phyloP scores from a whole-genome alignment of 2,329 filamentous ascomycete genomes.

The Aspergillus floridensis region DNA sequence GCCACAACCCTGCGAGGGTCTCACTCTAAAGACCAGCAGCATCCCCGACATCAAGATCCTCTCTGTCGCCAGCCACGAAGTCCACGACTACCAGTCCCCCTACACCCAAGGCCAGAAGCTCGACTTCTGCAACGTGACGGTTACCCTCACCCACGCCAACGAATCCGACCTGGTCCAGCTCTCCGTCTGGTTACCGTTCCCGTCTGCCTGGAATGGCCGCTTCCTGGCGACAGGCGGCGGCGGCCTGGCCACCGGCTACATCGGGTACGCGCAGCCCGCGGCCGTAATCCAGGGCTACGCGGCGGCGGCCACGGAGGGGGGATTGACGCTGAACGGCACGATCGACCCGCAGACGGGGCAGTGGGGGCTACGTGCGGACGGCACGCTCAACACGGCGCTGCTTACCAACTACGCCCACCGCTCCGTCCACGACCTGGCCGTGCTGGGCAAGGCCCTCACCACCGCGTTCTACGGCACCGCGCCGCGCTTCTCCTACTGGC shows the following conservation, averaged over 20 bases:
- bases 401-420: conserved; percentile 3
- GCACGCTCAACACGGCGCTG: conserved; percentile 2
- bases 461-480: conserved; percentile 4
- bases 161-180: conserved; percentile 1
- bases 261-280: not conserved
- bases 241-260: conserved; percentile 5
- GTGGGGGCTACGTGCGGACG: not conserved
- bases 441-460: conserved; percentile 6
- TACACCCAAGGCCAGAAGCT: not conserved
- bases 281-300: conserved; percentile 3
- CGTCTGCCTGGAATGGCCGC: conserved; percentile 4
- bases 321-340: not conserved
- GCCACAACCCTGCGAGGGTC: not conserved
- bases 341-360: not conserved
- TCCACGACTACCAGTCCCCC: conserved; percentile 1
- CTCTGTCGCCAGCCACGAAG: not conserved
- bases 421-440: conserved; percentile 6
- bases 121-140: conserved; percentile 8
- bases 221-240: conserved; percentile 12
- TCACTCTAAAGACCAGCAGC: not conserved
- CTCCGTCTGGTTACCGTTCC: conserved; percentile 5
- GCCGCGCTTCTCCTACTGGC: conserved; percentile 5
- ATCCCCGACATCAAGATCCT: conserved; percentile 2
- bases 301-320: not conserved
- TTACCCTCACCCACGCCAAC: conserved; percentile 6